Evolutionary conservation across 345 rosid genomes (phyloP), one percentile per base, ranked within the genome.

Genomic region (Garcia nutans): DNA sequence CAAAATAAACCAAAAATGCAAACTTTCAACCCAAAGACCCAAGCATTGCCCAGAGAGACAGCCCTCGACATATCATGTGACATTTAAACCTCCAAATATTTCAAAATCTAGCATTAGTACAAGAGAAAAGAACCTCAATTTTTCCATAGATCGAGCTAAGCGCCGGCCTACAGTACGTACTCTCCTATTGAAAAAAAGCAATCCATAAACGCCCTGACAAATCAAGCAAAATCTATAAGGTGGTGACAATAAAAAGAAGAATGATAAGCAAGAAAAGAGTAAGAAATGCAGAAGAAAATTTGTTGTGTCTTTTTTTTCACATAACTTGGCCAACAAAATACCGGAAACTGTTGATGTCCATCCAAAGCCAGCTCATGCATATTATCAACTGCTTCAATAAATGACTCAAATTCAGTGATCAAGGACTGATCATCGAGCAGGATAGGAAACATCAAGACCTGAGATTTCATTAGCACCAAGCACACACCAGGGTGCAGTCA

Each of bases 371-470:
- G 83, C 84, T 96, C 99, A 77, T 96, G 99, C 82, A 93, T 82
- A 70, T 86, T 86, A 86, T 93, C 99, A 45, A 96, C 89, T 69
- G 94, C 89, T 88, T 91, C 97, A 78, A 95, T 88, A 70, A 93
- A 95, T 54, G 81, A 84, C 78, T 93, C 98, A 81, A 95, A 93
- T 85, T 93, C 99, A 77, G 79, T 47, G 76, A 86, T 86, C 66
- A 96, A 85, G 28, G 89, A 87, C 80, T 84, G 87, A 76, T 93
- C 96, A 82, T 93, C 93, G 74, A 96, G 84, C 82, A 93, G 86
- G 78, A 84, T 64, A 31, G 99, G 99, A 88, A 86, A 91, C 99
- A 93, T 96, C 89, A 96, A 88, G 80, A 96, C 96, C 99, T 96
- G 90, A 5, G 60, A 77, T 45, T 28, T 73, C 64, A 31, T 33